Conservation (phyloP, 1,284 basidiomycete species). For the Sporisorium reilianum region DNA sequence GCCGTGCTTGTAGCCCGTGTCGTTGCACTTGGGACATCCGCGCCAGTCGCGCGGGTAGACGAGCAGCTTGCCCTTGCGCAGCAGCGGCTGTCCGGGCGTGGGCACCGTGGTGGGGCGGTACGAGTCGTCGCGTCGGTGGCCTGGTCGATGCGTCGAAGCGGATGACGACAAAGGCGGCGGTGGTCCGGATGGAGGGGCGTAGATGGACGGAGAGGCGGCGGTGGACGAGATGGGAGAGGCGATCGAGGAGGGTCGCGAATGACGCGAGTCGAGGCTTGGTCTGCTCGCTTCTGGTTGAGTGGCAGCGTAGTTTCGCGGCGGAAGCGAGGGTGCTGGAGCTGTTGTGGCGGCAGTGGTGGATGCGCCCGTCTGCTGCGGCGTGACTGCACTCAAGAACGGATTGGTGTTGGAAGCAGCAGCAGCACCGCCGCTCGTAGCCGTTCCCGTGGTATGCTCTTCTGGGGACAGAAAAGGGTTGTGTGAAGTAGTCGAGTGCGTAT, state of each 20-base stretch:
- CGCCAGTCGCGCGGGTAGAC: slow-evolving; percentile 47
- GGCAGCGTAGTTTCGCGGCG: slow-evolving; percentile 23
- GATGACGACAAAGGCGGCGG: slow-evolving; percentile 19
- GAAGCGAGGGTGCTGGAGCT: slow-evolving; percentile 16
- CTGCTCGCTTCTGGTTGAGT: slow-evolving; percentile 14
- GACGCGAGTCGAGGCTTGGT: slow-evolving; percentile 34
- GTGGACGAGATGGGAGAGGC: slow-evolving; percentile 5
- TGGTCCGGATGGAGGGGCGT: slow-evolving; percentile 24
- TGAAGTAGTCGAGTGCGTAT: not conserved
- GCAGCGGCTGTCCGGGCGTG: slow-evolving; percentile 44
- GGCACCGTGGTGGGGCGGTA: slow-evolving; percentile 49
- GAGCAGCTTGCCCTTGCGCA: slow-evolving; percentile 51
- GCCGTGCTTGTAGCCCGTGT: slow-evolving; percentile 54
- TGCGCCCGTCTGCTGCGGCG: slow-evolving; percentile 14
- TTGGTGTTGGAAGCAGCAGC: slow-evolving; percentile 18
- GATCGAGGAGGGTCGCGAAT: slow-evolving; percentile 31
- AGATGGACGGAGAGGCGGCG: slow-evolving; percentile 15
- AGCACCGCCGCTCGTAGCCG: too few relatives aligned
- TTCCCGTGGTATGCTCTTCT: slow-evolving; percentile 12
- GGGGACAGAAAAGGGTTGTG: slow-evolving; percentile 36
- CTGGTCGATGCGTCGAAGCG: slow-evolving; percentile 11
- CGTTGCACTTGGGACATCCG: slow-evolving; percentile 52
- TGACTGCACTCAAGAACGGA: slow-evolving; percentile 20
- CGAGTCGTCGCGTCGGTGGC: slow-evolving; percentile 13
- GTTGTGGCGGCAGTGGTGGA: slow-evolving; percentile 3